Evolutionary conservation across 164 flowering plant genomes (phyloP), one percentile per base, ranked within the genome.

Genomic region (Litsea cubeba): DNA sequence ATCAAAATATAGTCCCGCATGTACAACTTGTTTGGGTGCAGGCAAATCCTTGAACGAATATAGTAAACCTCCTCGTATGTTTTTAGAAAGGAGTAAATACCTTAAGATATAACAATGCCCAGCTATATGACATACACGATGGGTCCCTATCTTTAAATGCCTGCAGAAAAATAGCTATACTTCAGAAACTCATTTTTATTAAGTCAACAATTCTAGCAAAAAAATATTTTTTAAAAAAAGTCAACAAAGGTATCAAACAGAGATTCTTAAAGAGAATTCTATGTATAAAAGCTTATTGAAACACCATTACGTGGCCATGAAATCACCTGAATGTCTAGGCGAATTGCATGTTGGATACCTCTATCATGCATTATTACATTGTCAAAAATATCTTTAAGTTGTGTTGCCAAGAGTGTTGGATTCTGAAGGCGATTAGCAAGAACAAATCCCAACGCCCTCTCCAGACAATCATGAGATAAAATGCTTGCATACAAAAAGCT

Each of bases 101-200:
- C 95, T 92, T 92, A 20, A 87, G 87, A 76, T 92, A 88, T 73
- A 91, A 76, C 74, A 93, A 71, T 2, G 87, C 93, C 73, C 92
- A 86, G 81, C 88, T 82, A 80, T 89, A 91, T 49, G 97, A 89
- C 77, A 90, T 76, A 80, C 98, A 93, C 40, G 98, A 83, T 49
- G 98, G 98, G 87, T 93, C 94, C 71, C 95, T 80, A 65, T 93
- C 95, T 81, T 87, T 90, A 77, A 90, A 91, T 68, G 98, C 98
- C 98, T 93, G 86, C 8, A 57, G 28, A 66, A 65, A 77, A 74
- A 40, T 62, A 17, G 54, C 12, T 51, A 67, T 40, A 51, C 3
- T 26, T 69, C 57, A 49, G 71, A 79, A 62, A 69, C 26, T 22
- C 22, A 17, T 24, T 50, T 57, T 23, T 40, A 40, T 5, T 1